phyloP scores from a whole-genome alignment of 108 stramenopile species.

The Stephanodiscus triporus region DNA sequence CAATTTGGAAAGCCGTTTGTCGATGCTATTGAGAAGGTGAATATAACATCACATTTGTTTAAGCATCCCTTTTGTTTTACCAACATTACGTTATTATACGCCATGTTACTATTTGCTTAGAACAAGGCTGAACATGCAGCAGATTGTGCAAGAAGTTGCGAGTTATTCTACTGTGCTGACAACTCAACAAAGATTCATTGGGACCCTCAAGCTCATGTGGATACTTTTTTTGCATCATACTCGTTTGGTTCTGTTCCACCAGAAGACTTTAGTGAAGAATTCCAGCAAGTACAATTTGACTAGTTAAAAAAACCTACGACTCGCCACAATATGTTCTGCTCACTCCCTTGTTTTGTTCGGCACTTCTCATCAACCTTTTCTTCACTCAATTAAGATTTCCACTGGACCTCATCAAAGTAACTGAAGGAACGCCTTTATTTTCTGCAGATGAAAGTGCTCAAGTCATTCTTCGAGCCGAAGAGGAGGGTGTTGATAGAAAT shows the following conservation, averaged over 20 bases:
- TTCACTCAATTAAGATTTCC: conserved; percentile 44
- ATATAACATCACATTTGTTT: neutral
- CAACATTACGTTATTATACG: neutral
- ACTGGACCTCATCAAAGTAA: conserved; percentile 66
- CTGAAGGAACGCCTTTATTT: conserved; percentile 53
- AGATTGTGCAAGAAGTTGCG: conserved; percentile 64
- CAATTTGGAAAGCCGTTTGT: conserved; percentile 50
- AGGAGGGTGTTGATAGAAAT: conserved; percentile 61
- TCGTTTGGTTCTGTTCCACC: conserved; percentile 66
- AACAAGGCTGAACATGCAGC: conserved; percentile 54
- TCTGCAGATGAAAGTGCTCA: conserved; percentile 45
- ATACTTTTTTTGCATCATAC: conserved; percentile 56
- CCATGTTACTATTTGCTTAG: conserved; percentile 7
- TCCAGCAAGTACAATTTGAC: conserved; percentile 30
- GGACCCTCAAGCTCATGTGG: neutral
- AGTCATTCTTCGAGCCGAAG: conserved; percentile 49
- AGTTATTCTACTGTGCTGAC: conserved; percentile 61
- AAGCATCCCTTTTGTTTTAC: neutral
- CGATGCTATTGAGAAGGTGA: conserved; percentile 36
- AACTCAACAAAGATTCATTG: conserved; percentile 9
- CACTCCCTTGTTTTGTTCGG: neutral
- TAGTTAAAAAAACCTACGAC: neutral
- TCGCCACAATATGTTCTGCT: neutral
- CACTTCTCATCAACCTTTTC: neutral
- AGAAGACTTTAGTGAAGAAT: conserved; percentile 68